A percentile compares a stretch with the other conserved stretches of the same genome.
Evolutionary conservation across 2,329 filamentous ascomycete species (phyloP).

Genomic region (Sarocladium kiliense): DNA sequence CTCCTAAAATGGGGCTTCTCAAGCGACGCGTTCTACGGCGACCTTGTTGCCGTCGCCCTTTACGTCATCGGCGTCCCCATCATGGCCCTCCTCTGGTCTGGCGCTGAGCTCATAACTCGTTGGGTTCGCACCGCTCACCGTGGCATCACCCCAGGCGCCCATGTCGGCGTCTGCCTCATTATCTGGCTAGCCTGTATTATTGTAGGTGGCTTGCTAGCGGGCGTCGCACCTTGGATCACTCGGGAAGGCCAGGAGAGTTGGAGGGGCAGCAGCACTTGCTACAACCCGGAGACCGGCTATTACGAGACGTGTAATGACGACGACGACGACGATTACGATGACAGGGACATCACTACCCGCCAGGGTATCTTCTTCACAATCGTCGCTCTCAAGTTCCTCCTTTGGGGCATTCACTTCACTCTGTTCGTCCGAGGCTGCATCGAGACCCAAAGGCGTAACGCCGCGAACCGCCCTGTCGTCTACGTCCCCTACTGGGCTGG

Average conservation of each 20-base stretch:
- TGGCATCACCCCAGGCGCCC: constrained; percentile 38
- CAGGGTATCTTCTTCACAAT: constrained; percentile 15
- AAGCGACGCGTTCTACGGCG: not conserved
- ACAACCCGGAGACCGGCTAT: constrained; percentile 11
- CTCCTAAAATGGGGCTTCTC: constrained; percentile 14
- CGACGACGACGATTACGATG: constrained; percentile 7
- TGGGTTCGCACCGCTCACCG: constrained; percentile 23
- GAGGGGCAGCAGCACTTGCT: constrained; percentile 11
- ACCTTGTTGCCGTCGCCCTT: constrained; percentile 12
- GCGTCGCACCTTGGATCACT: constrained; percentile 11
- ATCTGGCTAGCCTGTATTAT: constrained; percentile 31
- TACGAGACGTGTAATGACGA: constrained; percentile 10
- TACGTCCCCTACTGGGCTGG: constrained; percentile 22
- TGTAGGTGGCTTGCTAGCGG: constrained; percentile 19
- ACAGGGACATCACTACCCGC: constrained; percentile 9
- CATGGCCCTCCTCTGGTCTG: constrained; percentile 30
- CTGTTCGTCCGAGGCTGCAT: constrained; percentile 36
- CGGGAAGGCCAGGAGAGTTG: constrained; percentile 5
- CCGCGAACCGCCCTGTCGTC: constrained; percentile 18
- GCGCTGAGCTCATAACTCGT: constrained; percentile 32
- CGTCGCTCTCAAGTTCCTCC: constrained; percentile 18
- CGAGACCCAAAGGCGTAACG: constrained; percentile 28
- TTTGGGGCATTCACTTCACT: constrained; percentile 28
- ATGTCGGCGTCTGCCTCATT: constrained; percentile 36
- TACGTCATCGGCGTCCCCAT: constrained; percentile 17